These are phyloP conservation scores for Colletotrichum sp. DNA, from an alignment of 2,329 filamentous ascomycete genomes.

Conservation along the genomic window DNA sequence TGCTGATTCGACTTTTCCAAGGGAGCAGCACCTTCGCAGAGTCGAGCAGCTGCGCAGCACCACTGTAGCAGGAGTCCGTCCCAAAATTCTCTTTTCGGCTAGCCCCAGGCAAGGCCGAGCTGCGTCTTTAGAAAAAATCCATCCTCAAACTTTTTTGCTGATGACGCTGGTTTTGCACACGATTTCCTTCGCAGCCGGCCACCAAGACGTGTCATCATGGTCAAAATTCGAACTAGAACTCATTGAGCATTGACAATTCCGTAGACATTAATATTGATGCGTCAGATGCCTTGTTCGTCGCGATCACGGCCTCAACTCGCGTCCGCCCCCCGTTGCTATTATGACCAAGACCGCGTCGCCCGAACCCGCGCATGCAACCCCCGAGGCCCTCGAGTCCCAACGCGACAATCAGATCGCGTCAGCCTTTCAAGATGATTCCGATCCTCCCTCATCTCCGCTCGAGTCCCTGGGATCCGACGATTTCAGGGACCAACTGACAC, in stretches of 20 bases:
- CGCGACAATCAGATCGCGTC: slow-evolving; percentile 25
- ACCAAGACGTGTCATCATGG: slow-evolving; percentile 58
- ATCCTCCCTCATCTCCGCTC: slow-evolving; percentile 11
- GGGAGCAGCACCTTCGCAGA: background rate
- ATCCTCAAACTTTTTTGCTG: slow-evolving; percentile 54
- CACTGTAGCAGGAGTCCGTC: background rate
- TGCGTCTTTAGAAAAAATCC: slow-evolving; percentile 22
- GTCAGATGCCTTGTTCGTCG: slow-evolving; percentile 64
- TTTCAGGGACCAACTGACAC: slow-evolving; percentile 19
- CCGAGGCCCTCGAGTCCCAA: slow-evolving; percentile 27
- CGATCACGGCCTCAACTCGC: slow-evolving; percentile 51
- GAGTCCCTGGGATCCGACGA: slow-evolving; percentile 22
- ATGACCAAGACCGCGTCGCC: slow-evolving; percentile 68
- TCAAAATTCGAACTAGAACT: slow-evolving; percentile 54
- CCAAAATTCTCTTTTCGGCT: slow-evolving; percentile 11
- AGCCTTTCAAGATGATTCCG: slow-evolving; percentile 2
- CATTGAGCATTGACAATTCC: slow-evolving; percentile 49
- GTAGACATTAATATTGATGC: slow-evolving; percentile 61
- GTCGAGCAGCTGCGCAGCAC: background rate
- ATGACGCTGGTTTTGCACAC: slow-evolving; percentile 46
- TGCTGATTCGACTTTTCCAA: background rate
- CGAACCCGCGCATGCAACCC: slow-evolving; percentile 43
- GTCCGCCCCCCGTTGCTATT: slow-evolving; percentile 48
- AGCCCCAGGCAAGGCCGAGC: slow-evolving; percentile 19
- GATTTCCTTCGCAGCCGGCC: slow-evolving; percentile 50